Evolutionary conservation across 1,139 yeast species (phyloP), one percentile per base, ranked within the genome.

Genomic region (Yamadazyma songkhlaensis): DNA sequence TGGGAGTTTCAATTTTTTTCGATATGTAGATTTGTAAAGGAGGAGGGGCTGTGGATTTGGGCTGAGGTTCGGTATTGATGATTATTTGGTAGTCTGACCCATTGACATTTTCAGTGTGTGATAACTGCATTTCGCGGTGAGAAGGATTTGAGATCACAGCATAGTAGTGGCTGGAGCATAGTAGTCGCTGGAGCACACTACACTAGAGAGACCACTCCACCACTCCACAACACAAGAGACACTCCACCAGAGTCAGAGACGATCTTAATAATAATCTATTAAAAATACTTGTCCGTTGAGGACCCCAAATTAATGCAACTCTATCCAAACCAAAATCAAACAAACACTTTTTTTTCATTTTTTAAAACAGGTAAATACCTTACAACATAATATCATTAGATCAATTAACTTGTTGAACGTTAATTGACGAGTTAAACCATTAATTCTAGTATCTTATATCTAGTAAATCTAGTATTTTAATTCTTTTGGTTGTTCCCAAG

Each of bases 401-500:
- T 46, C 43, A 40, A 40, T 42, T 64, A 67, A 69, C 77, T 77
- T 73, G 79, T 74, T 74, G 79, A 74, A 76, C 79, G 72, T 61
- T 64, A 65, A 47, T 42, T 52, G 48, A 48, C 14, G 73, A 65
- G 72, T 65, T 69, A 62, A 65, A 62, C 67, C 74, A 70, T 68
- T 68, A 67, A 66, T 64, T 66, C 58, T 60, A 49, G 52, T 50
- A 49, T 47, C 44, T 43, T 50, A 46, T 47, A 49, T 31, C 25
- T 21, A 21, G 10, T 13, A 12, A 29, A 33, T 42, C 48, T 86
- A 90, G 50, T 80, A 76, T 63, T 77, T 74, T 71, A 92, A 84
- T 67, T 79, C 76, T 78, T 88, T 88, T 72, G 97, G 96, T 73
- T 87, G 81, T 79, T 92, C 98, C 98, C 98, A 92, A 58, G 96